A percentile compares a stretch with the other conserved stretches of the same genome.
phyloP scores from a whole-genome alignment of 768 basidiomycete genomes.

The Trametes meyenii region DNA sequence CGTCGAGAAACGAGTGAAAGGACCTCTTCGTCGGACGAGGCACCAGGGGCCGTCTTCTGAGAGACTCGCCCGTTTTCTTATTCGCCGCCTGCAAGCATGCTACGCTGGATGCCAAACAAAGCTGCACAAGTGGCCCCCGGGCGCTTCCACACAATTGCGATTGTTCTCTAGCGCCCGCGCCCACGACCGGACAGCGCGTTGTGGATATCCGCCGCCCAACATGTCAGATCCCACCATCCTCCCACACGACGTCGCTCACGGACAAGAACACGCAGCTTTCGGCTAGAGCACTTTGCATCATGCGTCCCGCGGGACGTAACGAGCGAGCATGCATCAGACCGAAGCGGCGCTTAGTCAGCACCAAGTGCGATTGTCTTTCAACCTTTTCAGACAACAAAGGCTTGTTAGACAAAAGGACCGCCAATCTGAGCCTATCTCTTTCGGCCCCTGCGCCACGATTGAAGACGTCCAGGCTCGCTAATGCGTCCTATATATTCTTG shows the following conservation, averaged over 20 bases:
- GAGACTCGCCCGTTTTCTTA: neutral
- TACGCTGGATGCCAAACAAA: neutral
- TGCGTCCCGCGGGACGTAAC: neutral
- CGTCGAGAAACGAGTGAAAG: neutral
- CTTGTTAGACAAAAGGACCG: conserved; percentile 26
- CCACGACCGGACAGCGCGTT: neutral
- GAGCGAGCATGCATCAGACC: conserved; percentile 8
- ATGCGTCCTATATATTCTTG: conserved; percentile 21
- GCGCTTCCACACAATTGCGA: conserved; percentile 10
- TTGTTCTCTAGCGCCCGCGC: conserved; percentile 1
- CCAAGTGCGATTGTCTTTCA: conserved; percentile 21
- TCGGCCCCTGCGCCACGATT: conserved; percentile 12
- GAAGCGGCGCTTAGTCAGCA: conserved; percentile 19
- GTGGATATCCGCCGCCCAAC: neutral
- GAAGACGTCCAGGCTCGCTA: conserved; percentile 4
- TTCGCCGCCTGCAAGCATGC: conserved; percentile 3
- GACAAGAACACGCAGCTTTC: neutral
- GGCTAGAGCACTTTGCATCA: neutral
- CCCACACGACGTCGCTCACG: neutral
- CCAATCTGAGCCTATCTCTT: conserved; percentile 21
- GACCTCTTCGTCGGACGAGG: neutral
- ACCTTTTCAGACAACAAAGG: conserved; percentile 27
- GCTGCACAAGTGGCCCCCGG: neutral
- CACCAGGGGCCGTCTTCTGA: neutral
- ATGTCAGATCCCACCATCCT: conserved; percentile 2